Evolutionary conservation across 257 asterid species (phyloP).

Genomic region (Cordia subcordata): DNA sequence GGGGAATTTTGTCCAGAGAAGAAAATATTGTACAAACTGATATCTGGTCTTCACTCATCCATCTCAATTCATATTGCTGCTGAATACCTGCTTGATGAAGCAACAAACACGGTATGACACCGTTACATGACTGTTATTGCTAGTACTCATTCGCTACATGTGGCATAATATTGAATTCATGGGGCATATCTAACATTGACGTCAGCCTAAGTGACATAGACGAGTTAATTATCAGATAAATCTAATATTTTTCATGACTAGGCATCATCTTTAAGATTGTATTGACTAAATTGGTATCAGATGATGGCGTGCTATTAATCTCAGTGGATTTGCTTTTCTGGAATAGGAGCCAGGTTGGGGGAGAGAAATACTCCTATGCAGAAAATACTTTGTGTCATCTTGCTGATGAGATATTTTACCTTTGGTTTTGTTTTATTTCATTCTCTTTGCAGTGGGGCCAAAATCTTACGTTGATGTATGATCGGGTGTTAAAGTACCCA

Average conservation of each 20-base stretch:
- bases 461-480: conserved; percentile 51
- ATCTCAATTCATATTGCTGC: conserved; percentile 64
- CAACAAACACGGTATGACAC: conserved; percentile 40
- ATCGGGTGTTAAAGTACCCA: conserved; percentile 54
- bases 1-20: conserved; percentile 58
- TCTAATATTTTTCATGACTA: no score
- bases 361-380: not conserved
- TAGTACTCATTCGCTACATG: not conserved
- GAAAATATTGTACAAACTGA: conserved; percentile 56
- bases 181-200: no score
- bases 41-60: conserved; percentile 79
- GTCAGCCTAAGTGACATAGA: no score
- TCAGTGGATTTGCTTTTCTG: not conserved
- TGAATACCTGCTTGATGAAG: conserved; percentile 61
- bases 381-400: not conserved
- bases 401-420: not conserved
- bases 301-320: no score
- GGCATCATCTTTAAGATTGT: no score
- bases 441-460: conserved; percentile 55
- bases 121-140: conserved; percentile 1
- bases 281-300: no score
- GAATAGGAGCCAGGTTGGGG: not conserved
- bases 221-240: no score
- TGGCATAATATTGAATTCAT: no score
- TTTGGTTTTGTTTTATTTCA: conserved; percentile 4